Evolutionary conservation across 768 basidiomycete genomes (phyloP).

Genomic region (Suillus tomentosus): DNA sequence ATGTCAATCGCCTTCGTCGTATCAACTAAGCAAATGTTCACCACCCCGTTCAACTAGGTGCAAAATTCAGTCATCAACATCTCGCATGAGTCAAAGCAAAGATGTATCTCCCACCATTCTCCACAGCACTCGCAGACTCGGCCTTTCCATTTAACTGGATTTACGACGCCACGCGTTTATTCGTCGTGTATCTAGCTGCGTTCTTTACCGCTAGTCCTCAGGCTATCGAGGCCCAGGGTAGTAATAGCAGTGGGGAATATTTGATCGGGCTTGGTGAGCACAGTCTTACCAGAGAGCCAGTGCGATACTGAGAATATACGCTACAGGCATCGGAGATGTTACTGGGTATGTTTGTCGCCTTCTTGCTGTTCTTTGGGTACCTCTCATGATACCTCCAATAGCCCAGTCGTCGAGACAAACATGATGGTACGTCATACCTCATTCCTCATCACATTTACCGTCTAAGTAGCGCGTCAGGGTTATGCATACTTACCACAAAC

Average conservation of each 20-base stretch:
- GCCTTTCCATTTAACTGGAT: constrained; percentile 23
- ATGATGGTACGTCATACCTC: constrained; percentile 59
- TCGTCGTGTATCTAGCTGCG: constrained; percentile 45
- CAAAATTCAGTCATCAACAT: not conserved
- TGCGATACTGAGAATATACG: not conserved
- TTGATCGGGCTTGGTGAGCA: constrained; percentile 26
- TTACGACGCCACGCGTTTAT: constrained; percentile 40
- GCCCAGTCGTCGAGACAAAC: constrained; percentile 80
- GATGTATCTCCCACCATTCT: constrained; percentile 27
- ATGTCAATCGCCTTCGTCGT: not conserved
- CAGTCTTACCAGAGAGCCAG: not conserved
- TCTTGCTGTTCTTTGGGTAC: not conserved
- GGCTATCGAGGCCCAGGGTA: constrained; percentile 25
- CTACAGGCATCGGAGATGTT: constrained; percentile 66
- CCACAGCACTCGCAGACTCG: constrained; percentile 20
- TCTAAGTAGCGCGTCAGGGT: constrained; percentile 43
- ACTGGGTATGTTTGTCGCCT: constrained; percentile 53
- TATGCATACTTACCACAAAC: constrained; percentile 67
- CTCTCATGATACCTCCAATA: constrained; percentile 26
- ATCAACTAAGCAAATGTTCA: not conserved
- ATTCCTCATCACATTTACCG: constrained; percentile 1
- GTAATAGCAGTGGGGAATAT: constrained; percentile 17
- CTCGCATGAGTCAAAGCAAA: not conserved
- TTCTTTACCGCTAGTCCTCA: constrained; percentile 39
- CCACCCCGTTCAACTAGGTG: not conserved